Percentiles rank a stretch among this genome's conserved stretches.
Conservation (phyloP, 2,329 filamentous ascomycete genomes). For the Verticillium zaregamsianum region DNA sequence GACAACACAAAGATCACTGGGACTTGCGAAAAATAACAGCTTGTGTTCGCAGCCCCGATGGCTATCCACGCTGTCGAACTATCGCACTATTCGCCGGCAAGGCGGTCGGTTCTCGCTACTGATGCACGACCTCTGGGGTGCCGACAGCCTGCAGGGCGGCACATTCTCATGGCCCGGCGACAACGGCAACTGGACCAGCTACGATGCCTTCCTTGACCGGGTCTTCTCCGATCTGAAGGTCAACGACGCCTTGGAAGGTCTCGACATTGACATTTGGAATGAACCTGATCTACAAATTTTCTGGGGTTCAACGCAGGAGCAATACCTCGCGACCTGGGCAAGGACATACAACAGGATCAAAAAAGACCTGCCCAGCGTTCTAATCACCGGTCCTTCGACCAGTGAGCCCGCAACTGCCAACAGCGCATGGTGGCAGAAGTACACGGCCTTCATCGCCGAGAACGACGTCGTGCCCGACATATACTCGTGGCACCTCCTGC, state of each 20-base stretch:
- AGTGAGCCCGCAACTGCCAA: conserved; percentile 1
- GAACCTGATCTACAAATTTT: conserved; percentile 7
- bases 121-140: conserved; percentile 9
- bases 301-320: conserved; percentile 6
- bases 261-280: conserved; percentile 11
- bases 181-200: conserved; percentile 7
- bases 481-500: conserved; percentile 14
- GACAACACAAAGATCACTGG: neutral
- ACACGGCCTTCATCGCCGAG: conserved; percentile 5
- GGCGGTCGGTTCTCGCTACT: conserved; percentile 3
- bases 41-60: neutral
- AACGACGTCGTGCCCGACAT: conserved; percentile 10
- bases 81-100: neutral
- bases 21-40: neutral
- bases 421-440: conserved; percentile 1
- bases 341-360: conserved; percentile 5
- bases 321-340: conserved; percentile 8
- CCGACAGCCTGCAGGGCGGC: conserved; percentile 5
- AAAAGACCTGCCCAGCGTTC: conserved; percentile 4
- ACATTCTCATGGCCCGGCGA: conserved; percentile 8
- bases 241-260: conserved; percentile 1
- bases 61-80: conserved; percentile 3
- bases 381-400: conserved; percentile 7
- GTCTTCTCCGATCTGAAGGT: conserved; percentile 4
- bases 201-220: conserved; percentile 5